These are phyloP conservation scores for Lactifluus subvellereus DNA, from an alignment of 768 basidiomycete species.

Conservation along the genomic window DNA sequence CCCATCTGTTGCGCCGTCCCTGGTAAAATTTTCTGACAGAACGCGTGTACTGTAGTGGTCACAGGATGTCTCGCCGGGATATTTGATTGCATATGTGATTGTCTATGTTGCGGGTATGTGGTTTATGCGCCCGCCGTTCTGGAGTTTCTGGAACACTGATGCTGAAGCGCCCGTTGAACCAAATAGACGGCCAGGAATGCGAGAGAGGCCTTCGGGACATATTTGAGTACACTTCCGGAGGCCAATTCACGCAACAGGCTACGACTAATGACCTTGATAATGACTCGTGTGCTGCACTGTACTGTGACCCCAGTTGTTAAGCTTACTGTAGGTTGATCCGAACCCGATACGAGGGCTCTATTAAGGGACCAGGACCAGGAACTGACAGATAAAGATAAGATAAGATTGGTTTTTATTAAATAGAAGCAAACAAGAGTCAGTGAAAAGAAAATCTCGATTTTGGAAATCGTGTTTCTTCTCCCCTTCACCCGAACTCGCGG, in stretches of 20 bases:
- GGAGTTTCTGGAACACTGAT: neutral
- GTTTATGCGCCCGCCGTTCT: neutral
- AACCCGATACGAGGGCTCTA: neutral
- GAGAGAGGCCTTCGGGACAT: conserved; percentile 9
- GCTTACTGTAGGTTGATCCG: neutral
- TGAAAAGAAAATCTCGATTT: neutral
- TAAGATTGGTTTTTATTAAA: conserved; percentile 1
- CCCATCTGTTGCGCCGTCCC: no score
- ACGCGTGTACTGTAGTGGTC: conserved; percentile 37
- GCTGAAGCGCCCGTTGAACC: neutral
- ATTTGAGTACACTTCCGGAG: neutral
- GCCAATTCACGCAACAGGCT: neutral
- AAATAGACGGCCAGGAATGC: conserved; percentile 15
- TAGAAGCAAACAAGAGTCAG: neutral
- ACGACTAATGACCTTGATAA: neutral
- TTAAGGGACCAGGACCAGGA: neutral
- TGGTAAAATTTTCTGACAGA: neutral
- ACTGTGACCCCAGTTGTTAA: no score
- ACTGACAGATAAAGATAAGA: neutral
- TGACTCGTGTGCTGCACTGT: no score
- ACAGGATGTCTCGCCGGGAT: conserved; percentile 37
- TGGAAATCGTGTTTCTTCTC: conserved; percentile 4
- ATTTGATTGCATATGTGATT: conserved; percentile 40
- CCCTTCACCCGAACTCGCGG: conserved; percentile 19
- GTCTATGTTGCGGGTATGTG: conserved; percentile 40